A percentile compares a stretch with the other conserved stretches of the same genome.
These are phyloP conservation scores for Beverwykella pulmonaria DNA, from an alignment of 495 filamentous ascomycete genomes.

Conservation along the genomic window DNA sequence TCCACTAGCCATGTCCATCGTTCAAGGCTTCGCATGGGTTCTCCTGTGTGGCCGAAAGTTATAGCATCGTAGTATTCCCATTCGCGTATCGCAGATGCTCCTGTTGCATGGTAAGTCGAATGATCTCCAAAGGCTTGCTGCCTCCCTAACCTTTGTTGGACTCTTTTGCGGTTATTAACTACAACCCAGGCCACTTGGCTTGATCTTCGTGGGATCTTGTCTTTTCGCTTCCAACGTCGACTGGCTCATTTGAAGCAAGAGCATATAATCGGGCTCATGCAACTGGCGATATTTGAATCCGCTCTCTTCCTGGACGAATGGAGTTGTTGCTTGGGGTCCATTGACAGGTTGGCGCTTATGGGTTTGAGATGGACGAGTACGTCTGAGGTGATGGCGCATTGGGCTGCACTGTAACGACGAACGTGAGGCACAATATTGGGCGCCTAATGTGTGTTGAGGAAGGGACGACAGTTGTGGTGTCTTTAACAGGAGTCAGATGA, in stretches of 20 bases:
- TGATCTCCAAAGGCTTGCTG: too few species aligned
- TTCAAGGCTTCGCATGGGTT: too few species aligned
- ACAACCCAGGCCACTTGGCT: too few species aligned
- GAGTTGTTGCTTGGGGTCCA: background rate
- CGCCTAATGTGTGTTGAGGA: background rate
- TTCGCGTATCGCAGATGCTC: too few species aligned
- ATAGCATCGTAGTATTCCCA: too few species aligned
- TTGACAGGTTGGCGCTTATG: background rate
- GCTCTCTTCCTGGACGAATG: background rate
- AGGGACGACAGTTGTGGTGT: background rate
- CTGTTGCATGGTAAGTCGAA: too few species aligned
- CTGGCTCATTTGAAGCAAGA: background rate
- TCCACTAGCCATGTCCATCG: too few species aligned
- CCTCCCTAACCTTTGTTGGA: too few species aligned
- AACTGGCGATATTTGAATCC: background rate
- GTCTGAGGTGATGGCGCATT: background rate
- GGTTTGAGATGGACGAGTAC: background rate
- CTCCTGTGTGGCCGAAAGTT: too few species aligned
- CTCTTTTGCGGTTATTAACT: too few species aligned
- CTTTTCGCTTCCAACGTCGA: too few species aligned
- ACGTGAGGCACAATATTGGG: background rate
- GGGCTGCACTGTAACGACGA: background rate
- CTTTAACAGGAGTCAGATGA: background rate
- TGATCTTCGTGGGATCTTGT: too few species aligned
- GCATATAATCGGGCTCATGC: background rate